Evolutionary conservation across 345 rosid genomes (phyloP), one percentile per base, ranked within the genome.

Genomic region (Microcos paniculata): DNA sequence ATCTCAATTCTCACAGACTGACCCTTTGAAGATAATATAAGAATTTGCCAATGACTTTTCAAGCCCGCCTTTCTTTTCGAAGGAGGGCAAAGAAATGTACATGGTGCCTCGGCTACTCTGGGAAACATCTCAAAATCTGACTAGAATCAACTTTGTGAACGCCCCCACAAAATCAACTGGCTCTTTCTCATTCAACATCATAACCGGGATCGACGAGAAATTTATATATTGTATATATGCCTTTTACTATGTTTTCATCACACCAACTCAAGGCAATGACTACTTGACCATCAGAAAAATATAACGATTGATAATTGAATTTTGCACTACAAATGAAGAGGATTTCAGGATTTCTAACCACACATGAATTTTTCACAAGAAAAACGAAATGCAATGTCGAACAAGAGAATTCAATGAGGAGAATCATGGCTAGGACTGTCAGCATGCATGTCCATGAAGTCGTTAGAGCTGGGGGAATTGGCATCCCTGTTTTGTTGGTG

Each of bases 401-500:
- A 2, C 3, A 43, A 42, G 8, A 9, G 30, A 28, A 19, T 73
- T 30, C 46, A 73, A 5, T 18, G 30, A 19, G 75, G 64, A 58
- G 23, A 73, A 43, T 76, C 85, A 48, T 81, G 85, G 43, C 80
- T 77, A 13, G 88, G 85, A 72, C 87, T 76, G 48, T 87, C 90
- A 0, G 87, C 80, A 76, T 82, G 87, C 87, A 87, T 87, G 67
- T 87, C 90, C 90, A 87, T 87, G 23, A 82, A 71, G 65, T 87
- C 88, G 51, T 81, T 85, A 61, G 58, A n/a, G 76, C 58, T 61
- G 21, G 59, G 65, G 30, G 67, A 46, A 61, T 73, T 61, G 58
- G 8, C 76, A 16, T 61, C 76, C 69, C 76, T 45, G 51, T 61
- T 73, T 61, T 46, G 76, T 46, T 59, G 68, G 31, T 61, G 65